Evolutionary conservation across 331 rosid genomes (phyloP).

Genomic region (Malus hybrid): DNA sequence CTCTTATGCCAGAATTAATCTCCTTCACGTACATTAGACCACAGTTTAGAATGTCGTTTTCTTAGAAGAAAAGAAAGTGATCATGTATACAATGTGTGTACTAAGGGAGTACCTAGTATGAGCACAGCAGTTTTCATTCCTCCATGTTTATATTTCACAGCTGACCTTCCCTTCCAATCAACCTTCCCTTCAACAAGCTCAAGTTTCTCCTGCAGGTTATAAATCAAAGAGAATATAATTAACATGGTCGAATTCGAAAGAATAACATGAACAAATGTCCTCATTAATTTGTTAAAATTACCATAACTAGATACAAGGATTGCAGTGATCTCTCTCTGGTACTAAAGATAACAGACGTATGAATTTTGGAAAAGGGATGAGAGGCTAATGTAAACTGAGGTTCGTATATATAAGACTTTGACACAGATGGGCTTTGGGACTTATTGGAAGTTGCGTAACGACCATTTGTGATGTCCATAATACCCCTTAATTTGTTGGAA

Average conservation of each 20-base stretch:
- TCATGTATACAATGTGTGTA: neutral
- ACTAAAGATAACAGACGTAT: neutral
- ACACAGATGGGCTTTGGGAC: neutral
- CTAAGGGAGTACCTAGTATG: constrained; percentile 38
- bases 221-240: no score
- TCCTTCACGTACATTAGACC: neutral
- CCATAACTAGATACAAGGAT: constrained; percentile 12
- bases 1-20: no score
- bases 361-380: neutral
- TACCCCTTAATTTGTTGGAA: constrained; percentile 14
- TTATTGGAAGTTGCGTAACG: neutral
- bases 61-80: neutral
- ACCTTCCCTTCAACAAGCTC: constrained; percentile 62
- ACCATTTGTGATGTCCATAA: constrained; percentile 10
- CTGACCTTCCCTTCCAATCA: constrained; percentile 94
- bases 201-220: constrained; percentile 25
- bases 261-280: no score
- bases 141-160: constrained; percentile 62
- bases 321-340: neutral
- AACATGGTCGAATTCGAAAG: neutral
- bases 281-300: neutral
- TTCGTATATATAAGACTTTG: constrained; percentile 13
- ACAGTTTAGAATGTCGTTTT: neutral
- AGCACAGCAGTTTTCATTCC: constrained; percentile 47
- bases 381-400: constrained; percentile 1